Evolutionary conservation across 176 grass and related monocot genomes (phyloP).

Genomic region (Cenchrus fungigraminus): DNA sequence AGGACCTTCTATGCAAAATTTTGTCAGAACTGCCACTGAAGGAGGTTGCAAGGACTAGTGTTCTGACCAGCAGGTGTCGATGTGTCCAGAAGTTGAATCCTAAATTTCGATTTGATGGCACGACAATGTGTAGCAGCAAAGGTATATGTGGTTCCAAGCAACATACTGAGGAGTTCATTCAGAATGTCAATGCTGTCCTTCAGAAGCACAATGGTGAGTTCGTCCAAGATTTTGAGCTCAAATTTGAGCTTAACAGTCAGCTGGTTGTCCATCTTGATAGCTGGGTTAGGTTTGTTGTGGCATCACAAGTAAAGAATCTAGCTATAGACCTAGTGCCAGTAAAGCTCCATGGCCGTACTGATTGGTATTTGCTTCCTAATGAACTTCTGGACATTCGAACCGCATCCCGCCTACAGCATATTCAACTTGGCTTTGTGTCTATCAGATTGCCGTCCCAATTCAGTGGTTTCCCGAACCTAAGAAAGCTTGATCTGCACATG

Average conservation of each 20-base stretch:
- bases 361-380: neutral
- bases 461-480: conserved; percentile 14
- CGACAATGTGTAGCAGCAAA: neutral
- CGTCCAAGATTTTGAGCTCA: neutral
- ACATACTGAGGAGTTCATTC: neutral
- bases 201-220: neutral
- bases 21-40: neutral
- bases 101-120: conserved; percentile 18
- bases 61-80: neutral
- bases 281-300: neutral
- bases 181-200: neutral
- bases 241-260: neutral
- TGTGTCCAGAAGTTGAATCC: neutral
- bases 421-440: neutral
- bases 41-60: neutral
- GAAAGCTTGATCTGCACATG: neutral
- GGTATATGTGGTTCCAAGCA: neutral
- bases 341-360: too few relatives aligned
- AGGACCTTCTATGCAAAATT: neutral
- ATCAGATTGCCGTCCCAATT: neutral
- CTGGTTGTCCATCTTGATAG: neutral
- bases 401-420: neutral
- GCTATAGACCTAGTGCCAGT: neutral
- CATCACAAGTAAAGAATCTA: neutral
- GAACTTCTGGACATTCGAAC: neutral